A percentile compares a stretch with the other conserved stretches of the same genome.
phyloP scores from a whole-genome alignment of 192 early-diverging fungal genomes.

The Helicostylum pulchrum region DNA sequence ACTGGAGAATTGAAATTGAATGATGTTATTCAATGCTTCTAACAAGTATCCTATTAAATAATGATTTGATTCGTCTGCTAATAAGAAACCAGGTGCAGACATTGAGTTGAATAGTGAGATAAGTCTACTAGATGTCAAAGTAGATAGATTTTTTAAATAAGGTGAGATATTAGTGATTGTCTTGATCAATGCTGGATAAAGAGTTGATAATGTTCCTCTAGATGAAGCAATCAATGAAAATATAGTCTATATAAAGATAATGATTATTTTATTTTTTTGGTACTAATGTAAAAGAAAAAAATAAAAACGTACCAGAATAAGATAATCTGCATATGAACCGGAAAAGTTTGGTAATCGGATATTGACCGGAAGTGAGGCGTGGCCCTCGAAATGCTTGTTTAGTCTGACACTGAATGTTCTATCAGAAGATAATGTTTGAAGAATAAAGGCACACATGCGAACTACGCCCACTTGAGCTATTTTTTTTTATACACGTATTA shows the following conservation, averaged over 20 bases:
- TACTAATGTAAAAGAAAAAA: background rate
- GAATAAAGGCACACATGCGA: slow-evolving; percentile 65
- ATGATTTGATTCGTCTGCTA: slow-evolving; percentile 77
- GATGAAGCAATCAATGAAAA: slow-evolving; percentile 79
- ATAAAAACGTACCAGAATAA: slow-evolving; percentile 60
- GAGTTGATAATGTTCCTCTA: slow-evolving; percentile 53
- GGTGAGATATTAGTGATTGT: slow-evolving; percentile 80
- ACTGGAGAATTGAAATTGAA: slow-evolving; percentile 81
- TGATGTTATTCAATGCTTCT: slow-evolving; percentile 77
- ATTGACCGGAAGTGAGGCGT: slow-evolving; percentile 53
- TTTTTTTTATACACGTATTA: background rate
- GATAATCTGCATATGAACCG: slow-evolving; percentile 74
- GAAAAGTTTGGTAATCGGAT: slow-evolving; percentile 51
- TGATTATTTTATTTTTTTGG: background rate
- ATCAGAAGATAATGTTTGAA: slow-evolving; percentile 70
- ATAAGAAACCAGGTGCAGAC: slow-evolving; percentile 75
- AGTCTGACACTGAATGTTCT: slow-evolving; percentile 61
- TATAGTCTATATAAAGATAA: slow-evolving; percentile 48
- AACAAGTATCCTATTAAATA: slow-evolving; percentile 71
- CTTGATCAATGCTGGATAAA: slow-evolving; percentile 76
- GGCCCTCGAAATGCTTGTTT: slow-evolving; percentile 63
- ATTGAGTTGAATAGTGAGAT: slow-evolving; percentile 72
- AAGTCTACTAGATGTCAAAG: slow-evolving; percentile 68
- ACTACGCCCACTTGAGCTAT: slow-evolving; percentile 68
- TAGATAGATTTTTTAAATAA: slow-evolving; percentile 72